Base-by-base conservation (phyloP, 805 yeast species). In the Sporopachydermia quercuum region DNA sequence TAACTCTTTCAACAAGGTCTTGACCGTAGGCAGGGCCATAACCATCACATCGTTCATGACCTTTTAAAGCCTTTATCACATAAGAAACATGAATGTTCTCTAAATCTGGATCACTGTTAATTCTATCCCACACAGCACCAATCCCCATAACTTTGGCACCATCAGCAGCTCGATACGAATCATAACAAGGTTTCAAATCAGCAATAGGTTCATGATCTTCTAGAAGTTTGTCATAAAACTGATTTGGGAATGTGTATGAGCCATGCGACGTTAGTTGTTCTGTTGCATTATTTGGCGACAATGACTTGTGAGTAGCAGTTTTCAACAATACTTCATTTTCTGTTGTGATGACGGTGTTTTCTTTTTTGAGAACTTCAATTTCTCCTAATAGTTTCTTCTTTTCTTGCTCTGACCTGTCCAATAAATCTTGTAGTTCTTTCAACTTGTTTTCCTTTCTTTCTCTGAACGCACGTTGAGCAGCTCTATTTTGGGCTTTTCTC, bases 391-490 rank as follows among this genome's bases (percentile, higher is more conserved):
- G 53, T 34, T 54, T 54, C 37, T 62, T 65, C 40, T 70, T 68
- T 45, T 74, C 75, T 30, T 52, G 58, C 52, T 78, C 89, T 35
- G 80, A 70, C 42, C 66, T 63, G 14, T 61, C 58, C 44, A 84
- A 58, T 53, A 74, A 75, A 3, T 58, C 58, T 47, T 79, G 78
- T 35, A 84, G 62, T 48, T 78, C 86, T 52, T 76, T 78, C 44
- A 80, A 57, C 48, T 70, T 75, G 39, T 73, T 71, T 54, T 81
- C 91, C 55, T 79, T 81, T 38, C 93, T 71, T 56, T 82, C 87
- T 44, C 94, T 63, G 57, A 81, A 84, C 2, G 94, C 94, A 47
- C 86, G 65, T 58, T 84, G 94, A 1, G 94, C 94, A 6, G 87
- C 87, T 50, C 94, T 64, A 53, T 83, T 82, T 54, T 79, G 91